Base-by-base conservation (phyloP, 176 grass and related monocot species). In the Oryza rufipogon region DNA sequence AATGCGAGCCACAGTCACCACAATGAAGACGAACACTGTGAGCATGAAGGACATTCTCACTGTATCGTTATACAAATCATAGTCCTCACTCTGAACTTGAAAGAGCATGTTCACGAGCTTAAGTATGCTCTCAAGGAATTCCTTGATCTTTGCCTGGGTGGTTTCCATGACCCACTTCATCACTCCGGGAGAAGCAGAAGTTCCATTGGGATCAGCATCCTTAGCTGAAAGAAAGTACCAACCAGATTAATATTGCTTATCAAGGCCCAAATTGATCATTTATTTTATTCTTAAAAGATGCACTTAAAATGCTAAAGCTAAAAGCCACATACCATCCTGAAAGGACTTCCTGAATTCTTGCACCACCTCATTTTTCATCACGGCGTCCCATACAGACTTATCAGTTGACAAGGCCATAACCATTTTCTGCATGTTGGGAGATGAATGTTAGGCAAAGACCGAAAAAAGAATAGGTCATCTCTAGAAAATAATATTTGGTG, bases 341-440 rank as follows among this genome's bases (percentile, higher is more conserved):
- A 93, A 87, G 32, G 95, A 93, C 42, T 69, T 90, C 83, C 84
- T 93, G 67, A 98, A 90, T 87, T 95, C 95, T 68, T 95, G 91
- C 42, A 98, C 89, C 23, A 85, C 87, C 26, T 91, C 83, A 15
- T 98, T 98, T 38, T 91, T 90, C 89, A 93, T 91, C 11, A 98
- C 92, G 46, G 91, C 95, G 58, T 95, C 83, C 95, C 95, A 95
- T 33, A 98, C 95, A 84, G 80, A 80, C 74, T 88, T 80, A 83
- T 98, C 95, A 32, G 89, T 88, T 80, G 95, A 93, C 51, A 98
- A 63, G n/a, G 95, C 90, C 88, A 92, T 83, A 69, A 98, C 96
- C 93, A 98, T 91, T 85, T 89, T 95, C 96, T 98, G 74, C 66
- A 85, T 58, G 20, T 36, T 54, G 19, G 74, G 23, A 78, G 68